Conservation (phyloP, 2,329 filamentous ascomycete species). For the Trichoderma polysporum region DNA sequence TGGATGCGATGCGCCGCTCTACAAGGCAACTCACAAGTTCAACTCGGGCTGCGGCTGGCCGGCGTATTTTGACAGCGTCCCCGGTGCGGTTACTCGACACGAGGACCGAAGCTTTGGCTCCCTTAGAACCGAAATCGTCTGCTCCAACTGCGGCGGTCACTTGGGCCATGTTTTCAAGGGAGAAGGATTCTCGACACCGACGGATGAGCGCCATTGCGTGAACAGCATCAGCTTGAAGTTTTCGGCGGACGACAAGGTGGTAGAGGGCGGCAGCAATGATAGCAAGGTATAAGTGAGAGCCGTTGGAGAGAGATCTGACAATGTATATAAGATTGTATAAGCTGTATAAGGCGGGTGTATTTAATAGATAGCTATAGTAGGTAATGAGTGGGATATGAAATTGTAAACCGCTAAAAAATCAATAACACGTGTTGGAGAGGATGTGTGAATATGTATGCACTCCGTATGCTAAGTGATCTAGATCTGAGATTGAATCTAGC, state of each 20-base stretch:
- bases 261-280: conserved; percentile 35
- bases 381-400: not conserved
- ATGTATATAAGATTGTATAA: not conserved
- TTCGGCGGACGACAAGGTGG: conserved; percentile 59
- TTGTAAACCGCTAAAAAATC: not conserved
- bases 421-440: not conserved
- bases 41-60: conserved; percentile 96
- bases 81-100: conserved; percentile 82
- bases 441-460: not conserved
- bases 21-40: conserved; percentile 94
- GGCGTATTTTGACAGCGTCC: conserved; percentile 93
- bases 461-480: not conserved
- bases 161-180: conserved; percentile 95
- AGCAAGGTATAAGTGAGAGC: conserved; percentile 36
- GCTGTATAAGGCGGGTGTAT: not conserved
- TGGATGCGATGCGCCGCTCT: conserved; percentile 82
- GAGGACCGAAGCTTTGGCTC: conserved; percentile 78
- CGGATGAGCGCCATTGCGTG: conserved; percentile 95
- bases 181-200: conserved; percentile 79
- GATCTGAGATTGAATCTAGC: not conserved
- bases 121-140: conserved; percentile 88
- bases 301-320: not conserved
- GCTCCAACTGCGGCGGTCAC: conserved; percentile 90
- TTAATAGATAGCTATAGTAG: too few species aligned
- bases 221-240: conserved; percentile 92